phyloP scores from a whole-genome alignment of 192 early-diverging fungal species.

The Linnemannia schmuckeri region DNA sequence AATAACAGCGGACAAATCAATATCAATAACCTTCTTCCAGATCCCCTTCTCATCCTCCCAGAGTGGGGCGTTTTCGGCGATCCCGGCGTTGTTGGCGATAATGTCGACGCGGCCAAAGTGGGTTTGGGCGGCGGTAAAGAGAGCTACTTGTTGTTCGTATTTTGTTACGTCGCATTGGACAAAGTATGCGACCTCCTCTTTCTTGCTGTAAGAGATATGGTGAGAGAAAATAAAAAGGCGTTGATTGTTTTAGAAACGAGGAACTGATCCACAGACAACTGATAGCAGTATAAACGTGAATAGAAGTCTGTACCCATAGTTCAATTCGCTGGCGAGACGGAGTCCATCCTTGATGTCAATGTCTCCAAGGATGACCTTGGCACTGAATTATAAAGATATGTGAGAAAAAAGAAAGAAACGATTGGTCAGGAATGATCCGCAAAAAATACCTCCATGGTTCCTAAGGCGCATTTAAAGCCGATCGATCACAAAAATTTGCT shows the following conservation, averaged over 20 bases:
- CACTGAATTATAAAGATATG: constrained; percentile 44
- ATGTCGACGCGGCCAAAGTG: constrained; percentile 73
- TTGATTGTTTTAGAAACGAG: constrained; percentile 25
- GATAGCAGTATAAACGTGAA: neutral
- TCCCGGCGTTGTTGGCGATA: constrained; percentile 75
- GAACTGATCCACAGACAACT: neutral
- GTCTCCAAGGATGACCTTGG: constrained; percentile 74
- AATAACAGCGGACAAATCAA: constrained; percentile 83
- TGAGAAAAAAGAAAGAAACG: neutral
- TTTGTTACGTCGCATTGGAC: constrained; percentile 66
- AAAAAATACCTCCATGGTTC: neutral
- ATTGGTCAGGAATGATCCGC: neutral
- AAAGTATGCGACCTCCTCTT: constrained; percentile 57
- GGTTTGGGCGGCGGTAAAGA: constrained; percentile 56
- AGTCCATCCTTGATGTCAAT: constrained; percentile 56
- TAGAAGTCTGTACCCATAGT: constrained; percentile 38
- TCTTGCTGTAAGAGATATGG: constrained; percentile 33
- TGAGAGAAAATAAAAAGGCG: neutral
- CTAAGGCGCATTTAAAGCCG: neutral
- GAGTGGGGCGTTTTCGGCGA: constrained; percentile 56
- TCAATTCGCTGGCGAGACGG: constrained; percentile 34
- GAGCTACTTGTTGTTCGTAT: constrained; percentile 40
- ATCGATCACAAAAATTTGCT: constrained; percentile 9
- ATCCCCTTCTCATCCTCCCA: constrained; percentile 60
- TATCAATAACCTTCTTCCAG: constrained; percentile 74